These are phyloP conservation scores for Penicillium subrubescens DNA, from an alignment of 495 filamentous ascomycete genomes.

Conservation along the genomic window DNA sequence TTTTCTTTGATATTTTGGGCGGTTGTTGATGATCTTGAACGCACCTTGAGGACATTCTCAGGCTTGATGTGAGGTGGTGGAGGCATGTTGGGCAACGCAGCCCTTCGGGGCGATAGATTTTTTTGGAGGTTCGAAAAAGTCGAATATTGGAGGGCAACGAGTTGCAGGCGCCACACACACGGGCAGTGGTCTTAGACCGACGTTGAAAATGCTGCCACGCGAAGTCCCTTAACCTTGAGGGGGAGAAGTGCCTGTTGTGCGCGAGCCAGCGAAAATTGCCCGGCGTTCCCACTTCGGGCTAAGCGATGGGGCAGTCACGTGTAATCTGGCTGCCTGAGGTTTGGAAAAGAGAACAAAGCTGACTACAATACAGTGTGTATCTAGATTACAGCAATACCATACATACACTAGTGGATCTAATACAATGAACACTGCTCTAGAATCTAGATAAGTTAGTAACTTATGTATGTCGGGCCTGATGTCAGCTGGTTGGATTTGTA, in stretches of 20 bases:
- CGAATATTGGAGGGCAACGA: constrained; percentile 3
- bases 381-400: neutral
- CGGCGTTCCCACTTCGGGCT: constrained; percentile 41
- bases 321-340: constrained; percentile 19
- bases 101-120: constrained; percentile 28
- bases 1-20: neutral
- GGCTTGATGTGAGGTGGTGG: constrained; percentile 95
- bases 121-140: constrained; percentile 5
- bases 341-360: neutral
- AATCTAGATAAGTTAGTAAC: no score
- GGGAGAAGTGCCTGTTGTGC: constrained; percentile 43
- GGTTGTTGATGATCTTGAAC: constrained; percentile 22
- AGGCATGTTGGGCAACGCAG: constrained; percentile 71
- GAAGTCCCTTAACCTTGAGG: constrained; percentile 39
- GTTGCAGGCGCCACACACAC: constrained; percentile 22
- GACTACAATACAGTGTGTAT: neutral
- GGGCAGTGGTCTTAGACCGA: constrained; percentile 28
- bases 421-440: neutral
- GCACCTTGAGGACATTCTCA: constrained; percentile 95
- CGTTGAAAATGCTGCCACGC: constrained; percentile 45
- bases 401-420: neutral
- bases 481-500: neutral
- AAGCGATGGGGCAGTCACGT: constrained; percentile 44
- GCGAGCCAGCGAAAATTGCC: constrained; percentile 44
- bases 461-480: neutral